Evolutionary conservation across 805 yeast genomes (phyloP).

Genomic region (Metahyphopichia silvanorum): DNA sequence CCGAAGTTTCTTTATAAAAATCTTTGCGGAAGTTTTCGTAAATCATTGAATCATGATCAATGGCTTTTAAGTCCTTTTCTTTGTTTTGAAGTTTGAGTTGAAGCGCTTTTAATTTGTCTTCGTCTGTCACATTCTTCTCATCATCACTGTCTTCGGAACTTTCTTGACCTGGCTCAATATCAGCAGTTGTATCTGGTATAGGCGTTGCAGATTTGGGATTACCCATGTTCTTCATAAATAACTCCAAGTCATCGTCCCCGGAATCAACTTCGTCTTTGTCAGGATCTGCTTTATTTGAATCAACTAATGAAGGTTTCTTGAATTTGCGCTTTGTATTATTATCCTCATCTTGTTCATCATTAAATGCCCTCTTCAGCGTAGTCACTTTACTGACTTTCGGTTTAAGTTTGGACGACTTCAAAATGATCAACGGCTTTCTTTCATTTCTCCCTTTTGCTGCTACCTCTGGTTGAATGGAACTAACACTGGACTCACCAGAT

Average conservation of each 20-base stretch:
- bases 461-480: conserved; percentile 1
- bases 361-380: conserved; percentile 18
- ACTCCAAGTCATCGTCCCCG: conserved; percentile 21
- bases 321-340: conserved; percentile 12
- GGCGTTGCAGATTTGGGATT: neutral
- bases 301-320: conserved; percentile 15
- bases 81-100: conserved; percentile 42
- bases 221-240: conserved; percentile 6
- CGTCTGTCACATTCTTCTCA: conserved; percentile 15
- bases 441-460: conserved; percentile 1
- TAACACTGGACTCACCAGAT: neutral
- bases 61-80: conserved; percentile 48
- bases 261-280: conserved; percentile 38
- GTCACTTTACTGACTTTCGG: conserved; percentile 6
- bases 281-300: conserved; percentile 5
- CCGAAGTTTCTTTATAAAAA: conserved; percentile 62
- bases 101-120: conserved; percentile 29
- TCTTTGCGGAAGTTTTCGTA: conserved; percentile 56
- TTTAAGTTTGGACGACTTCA: too few relatives aligned
- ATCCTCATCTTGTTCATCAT: conserved; percentile 26
- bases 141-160: conserved; percentile 6
- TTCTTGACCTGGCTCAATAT: conserved; percentile 11
- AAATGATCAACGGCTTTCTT: too few relatives aligned
- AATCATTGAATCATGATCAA: conserved; percentile 42
- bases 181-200: neutral